Percentiles rank a stretch among this genome's conserved stretches.
Evolutionary conservation across 108 stramenopile species (phyloP).

Genomic region (Schizochytrium sp.): DNA sequence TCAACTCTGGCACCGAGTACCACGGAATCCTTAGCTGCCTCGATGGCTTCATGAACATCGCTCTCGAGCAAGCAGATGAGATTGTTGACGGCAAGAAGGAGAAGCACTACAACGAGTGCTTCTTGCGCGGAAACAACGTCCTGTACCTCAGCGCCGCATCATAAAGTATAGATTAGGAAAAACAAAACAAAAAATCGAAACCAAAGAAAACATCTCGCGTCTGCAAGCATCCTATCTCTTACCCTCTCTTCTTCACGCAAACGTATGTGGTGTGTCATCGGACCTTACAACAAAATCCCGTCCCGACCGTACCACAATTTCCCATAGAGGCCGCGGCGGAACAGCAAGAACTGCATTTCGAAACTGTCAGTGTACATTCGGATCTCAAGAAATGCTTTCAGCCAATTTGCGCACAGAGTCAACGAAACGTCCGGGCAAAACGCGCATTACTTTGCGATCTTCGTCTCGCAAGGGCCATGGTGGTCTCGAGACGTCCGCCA

Average conservation of each 20-base stretch:
- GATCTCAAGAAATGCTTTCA: too few relatives aligned
- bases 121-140: constrained; percentile 98
- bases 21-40: constrained; percentile 90
- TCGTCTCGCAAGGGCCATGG: background rate
- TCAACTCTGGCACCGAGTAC: constrained; percentile 92
- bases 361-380: too few relatives aligned
- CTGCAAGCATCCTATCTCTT: too few relatives aligned
- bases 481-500: background rate
- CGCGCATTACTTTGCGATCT: background rate
- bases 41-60: constrained; percentile 99
- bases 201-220: too few relatives aligned
- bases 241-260: too few relatives aligned
- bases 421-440: background rate
- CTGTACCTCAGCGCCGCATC: constrained; percentile 17
- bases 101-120: constrained; percentile 95
- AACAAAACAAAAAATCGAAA: too few relatives aligned
- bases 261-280: too few relatives aligned
- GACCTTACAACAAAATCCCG: too few relatives aligned
- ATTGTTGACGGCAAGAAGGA: constrained; percentile 93
- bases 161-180: background rate
- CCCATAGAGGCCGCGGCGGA: too few relatives aligned
- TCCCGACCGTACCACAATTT: too few relatives aligned
- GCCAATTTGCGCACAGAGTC: too few relatives aligned
- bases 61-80: constrained; percentile 99
- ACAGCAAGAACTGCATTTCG: too few relatives aligned